A percentile compares a stretch with the other conserved stretches of the same genome.
phyloP scores from a whole-genome alignment of 192 early-diverging fungal genomes.

The Gamsiella multidivaricata region DNA sequence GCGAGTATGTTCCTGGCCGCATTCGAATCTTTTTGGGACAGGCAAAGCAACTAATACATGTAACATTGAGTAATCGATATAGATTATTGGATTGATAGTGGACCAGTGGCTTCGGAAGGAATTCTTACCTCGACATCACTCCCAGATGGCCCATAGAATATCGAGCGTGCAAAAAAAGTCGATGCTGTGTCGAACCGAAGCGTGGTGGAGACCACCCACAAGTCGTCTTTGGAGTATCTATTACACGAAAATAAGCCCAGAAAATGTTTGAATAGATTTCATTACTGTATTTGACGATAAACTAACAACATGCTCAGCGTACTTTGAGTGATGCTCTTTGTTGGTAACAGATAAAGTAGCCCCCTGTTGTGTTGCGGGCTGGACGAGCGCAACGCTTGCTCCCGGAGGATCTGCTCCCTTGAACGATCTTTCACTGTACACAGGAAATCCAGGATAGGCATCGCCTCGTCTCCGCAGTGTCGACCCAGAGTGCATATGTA shows the following conservation, averaged over 20 bases:
- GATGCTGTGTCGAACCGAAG: conserved; percentile 53
- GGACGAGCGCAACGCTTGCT: conserved; percentile 1
- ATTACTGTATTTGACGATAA: no score
- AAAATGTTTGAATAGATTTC: no score
- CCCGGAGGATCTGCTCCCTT: background rate
- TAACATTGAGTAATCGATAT: background rate
- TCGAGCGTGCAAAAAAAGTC: conserved; percentile 59
- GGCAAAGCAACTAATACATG: conserved; percentile 48
- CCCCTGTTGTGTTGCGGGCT: conserved; percentile 18
- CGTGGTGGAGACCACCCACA: conserved; percentile 60
- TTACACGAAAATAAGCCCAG: background rate
- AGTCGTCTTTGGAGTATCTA: conserved; percentile 56
- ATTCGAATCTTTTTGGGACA: conserved; percentile 53
- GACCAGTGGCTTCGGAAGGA: background rate
- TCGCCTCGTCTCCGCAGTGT: conserved; percentile 17
- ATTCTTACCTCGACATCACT: conserved; percentile 50
- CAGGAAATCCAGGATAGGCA: conserved; percentile 29
- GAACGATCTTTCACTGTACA: conserved; percentile 2
- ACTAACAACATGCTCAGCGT: background rate
- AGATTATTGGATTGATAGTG: no score
- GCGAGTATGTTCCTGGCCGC: conserved; percentile 31
- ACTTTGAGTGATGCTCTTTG: conserved; percentile 60
- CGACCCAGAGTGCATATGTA: conserved; percentile 30
- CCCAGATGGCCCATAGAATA: conserved; percentile 60
- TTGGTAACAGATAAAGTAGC: conserved; percentile 37